Evolutionary conservation across 1,284 basidiomycete genomes (phyloP).

Genomic region (Sanghuangporus baumii): DNA sequence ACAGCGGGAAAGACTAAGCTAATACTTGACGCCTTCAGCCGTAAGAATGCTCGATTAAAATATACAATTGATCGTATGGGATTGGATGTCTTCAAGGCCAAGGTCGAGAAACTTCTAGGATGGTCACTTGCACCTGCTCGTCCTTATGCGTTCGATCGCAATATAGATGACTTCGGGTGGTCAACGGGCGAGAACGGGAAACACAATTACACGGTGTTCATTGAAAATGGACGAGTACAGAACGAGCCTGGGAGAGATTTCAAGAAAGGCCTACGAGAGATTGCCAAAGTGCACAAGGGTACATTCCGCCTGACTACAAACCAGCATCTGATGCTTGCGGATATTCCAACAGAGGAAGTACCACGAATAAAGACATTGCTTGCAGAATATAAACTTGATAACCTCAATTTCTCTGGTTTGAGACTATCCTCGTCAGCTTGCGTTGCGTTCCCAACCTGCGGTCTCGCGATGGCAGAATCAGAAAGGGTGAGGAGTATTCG

Average conservation of each 20-base stretch:
- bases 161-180: conserved; percentile 96
- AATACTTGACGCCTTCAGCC: conserved; percentile 36
- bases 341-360: conserved; percentile 71
- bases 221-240: conserved; percentile 96
- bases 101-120: conserved; percentile 88
- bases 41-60: conserved; percentile 85
- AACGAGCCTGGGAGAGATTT: conserved; percentile 88
- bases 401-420: conserved; percentile 76
- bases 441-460: conserved; percentile 97
- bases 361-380: conserved; percentile 77
- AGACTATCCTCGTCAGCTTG: conserved; percentile 89
- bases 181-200: conserved; percentile 80
- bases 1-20: conserved; percentile 24
- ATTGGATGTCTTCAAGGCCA: conserved; percentile 77
- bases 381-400: conserved; percentile 88
- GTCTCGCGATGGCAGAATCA: conserved; percentile 88
- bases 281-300: conserved; percentile 93
- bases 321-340: conserved; percentile 90
- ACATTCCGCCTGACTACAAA: conserved; percentile 91
- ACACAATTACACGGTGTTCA: conserved; percentile 91
- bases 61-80: conserved; percentile 98
- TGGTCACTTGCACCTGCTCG: conserved; percentile 72
- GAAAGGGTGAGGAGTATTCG: conserved; percentile 53
- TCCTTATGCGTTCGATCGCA: conserved; percentile 81
- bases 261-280: conserved; percentile 90